These are phyloP conservation scores for Teratosphaeria viscida DNA, from an alignment of 2,329 filamentous ascomycete genomes.

Conservation along the genomic window DNA sequence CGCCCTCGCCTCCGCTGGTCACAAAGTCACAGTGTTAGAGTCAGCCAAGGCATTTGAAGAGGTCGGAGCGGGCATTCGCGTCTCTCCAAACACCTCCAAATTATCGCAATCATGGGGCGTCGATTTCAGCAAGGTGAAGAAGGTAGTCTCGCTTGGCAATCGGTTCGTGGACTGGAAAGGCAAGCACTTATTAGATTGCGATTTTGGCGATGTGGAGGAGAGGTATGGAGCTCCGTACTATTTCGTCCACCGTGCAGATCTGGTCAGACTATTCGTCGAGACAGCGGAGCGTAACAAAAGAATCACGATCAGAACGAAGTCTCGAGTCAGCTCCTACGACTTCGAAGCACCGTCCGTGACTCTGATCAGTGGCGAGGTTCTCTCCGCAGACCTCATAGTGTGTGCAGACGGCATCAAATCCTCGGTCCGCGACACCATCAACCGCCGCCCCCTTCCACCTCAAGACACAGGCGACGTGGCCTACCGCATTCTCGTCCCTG, in stretches of 20 bases:
- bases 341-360: slow-evolving; percentile 16
- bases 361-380: slow-evolving; percentile 9
- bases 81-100: slow-evolving; percentile 26
- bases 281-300: slow-evolving; percentile 6
- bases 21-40: slow-evolving; percentile 30
- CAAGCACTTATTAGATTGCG: slow-evolving; percentile 15
- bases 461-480: slow-evolving; percentile 23
- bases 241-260: slow-evolving; percentile 24
- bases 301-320: slow-evolving; percentile 13
- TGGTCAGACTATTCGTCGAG: slow-evolving; percentile 15
- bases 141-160: slow-evolving; percentile 18
- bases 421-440: slow-evolving; percentile 15
- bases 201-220: slow-evolving; percentile 12
- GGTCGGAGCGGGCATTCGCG: slow-evolving; percentile 14
- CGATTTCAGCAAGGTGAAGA: slow-evolving; percentile 16
- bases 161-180: slow-evolving; percentile 24
- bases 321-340: slow-evolving; percentile 17
- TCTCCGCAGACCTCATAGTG: slow-evolving; percentile 19
- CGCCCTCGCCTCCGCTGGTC: slow-evolving; percentile 3
- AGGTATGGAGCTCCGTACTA: slow-evolving; percentile 23
- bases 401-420: slow-evolving; percentile 25
- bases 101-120: slow-evolving; percentile 30
- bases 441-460: slow-evolving; percentile 15
- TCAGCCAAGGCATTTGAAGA: slow-evolving; percentile 29
- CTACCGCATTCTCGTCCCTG: slow-evolving; percentile 21